phyloP scores from a whole-genome alignment of 441 rosid genomes.

The Erysimum cheiri region DNA sequence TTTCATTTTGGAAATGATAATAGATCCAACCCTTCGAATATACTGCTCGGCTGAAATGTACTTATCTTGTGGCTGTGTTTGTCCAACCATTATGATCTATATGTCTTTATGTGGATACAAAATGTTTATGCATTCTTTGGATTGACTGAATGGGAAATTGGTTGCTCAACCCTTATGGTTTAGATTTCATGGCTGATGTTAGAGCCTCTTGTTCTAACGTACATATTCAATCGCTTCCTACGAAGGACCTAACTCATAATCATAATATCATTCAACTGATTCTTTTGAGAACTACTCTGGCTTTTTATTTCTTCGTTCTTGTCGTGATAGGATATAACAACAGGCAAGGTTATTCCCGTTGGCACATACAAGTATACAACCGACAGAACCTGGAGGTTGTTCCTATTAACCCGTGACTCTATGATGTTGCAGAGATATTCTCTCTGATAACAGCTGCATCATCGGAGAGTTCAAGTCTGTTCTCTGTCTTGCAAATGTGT shows the following conservation, averaged over 20 bases:
- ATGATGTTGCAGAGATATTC: slow-evolving; percentile 1
- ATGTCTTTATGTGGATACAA: slow-evolving; percentile 4
- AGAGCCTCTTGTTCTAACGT: slow-evolving; percentile 5
- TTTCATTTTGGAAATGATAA: slow-evolving; percentile 18
- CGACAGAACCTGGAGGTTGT: slow-evolving; percentile 3
- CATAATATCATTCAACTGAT: background rate
- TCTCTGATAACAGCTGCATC: slow-evolving; percentile 12
- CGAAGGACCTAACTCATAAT: slow-evolving; percentile 1
- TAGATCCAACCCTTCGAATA: slow-evolving; percentile 14
- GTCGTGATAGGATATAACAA: slow-evolving; percentile 14
- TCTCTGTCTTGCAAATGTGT: background rate
- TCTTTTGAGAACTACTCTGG: background rate
- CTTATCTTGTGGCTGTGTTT: slow-evolving; percentile 20
- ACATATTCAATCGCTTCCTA: background rate
- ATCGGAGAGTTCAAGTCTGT: slow-evolving; percentile 2
- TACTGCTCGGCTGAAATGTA: slow-evolving; percentile 11
- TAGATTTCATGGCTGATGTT: slow-evolving; percentile 2
- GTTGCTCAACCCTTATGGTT: slow-evolving; percentile 7
- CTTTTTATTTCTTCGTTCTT: background rate
- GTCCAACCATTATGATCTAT: slow-evolving; percentile 27
- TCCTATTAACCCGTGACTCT: background rate
- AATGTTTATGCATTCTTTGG: slow-evolving; percentile 3
- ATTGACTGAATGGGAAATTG: background rate
- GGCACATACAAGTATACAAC: background rate
- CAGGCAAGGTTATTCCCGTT: background rate